Evolutionary conservation across 352 stramenopile genomes (phyloP), one percentile per base, ranked within the genome.

Genomic region (Lagenidium giganteum): DNA sequence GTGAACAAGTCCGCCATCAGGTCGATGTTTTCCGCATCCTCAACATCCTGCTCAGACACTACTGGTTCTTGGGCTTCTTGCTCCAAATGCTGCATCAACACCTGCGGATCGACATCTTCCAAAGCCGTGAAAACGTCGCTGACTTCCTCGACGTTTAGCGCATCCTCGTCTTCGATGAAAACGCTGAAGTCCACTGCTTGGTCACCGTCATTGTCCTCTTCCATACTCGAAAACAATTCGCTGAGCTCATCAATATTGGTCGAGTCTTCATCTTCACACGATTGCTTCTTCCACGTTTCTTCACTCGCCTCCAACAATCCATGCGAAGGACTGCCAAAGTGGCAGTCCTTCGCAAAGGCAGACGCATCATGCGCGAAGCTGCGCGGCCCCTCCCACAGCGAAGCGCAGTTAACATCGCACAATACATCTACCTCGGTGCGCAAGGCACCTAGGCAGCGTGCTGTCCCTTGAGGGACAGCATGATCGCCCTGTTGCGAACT

Each of bases 141-240:
- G 37, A 81, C 67, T 47, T 81, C 66, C 37, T 85, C 72, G 30
- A 79, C 57, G 33, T 79, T 74, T 16, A 74, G 36, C 42, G 59
- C 67, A 37, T 83, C 67, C 11, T 80, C 62, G 8, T 66, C 61
- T 42, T 82, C 60, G 8, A 78, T 52, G 23, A 79, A 66, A 9
- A 78, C 51, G 39, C 64, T 62, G 24, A 73, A 77, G 42, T 82
- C 64, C 46, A 72, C 47, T 39, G 48, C 42, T 7, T 26, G 50
- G 11, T 39, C 46, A 4, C 52, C 42, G 28, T 47, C 50, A 40
- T 64, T 56, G 22, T 79, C 61, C 33, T 63, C 56, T 53, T 82
- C 66, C 41, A 80, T 72, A 41, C 47, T 67, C 43, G 57, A 65
- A 31, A 83, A 72, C 53, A 83, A 45, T 23, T 79, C 70, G 31